phyloP scores from a whole-genome alignment of 345 rosid species.

The Corchorus olitorius region DNA sequence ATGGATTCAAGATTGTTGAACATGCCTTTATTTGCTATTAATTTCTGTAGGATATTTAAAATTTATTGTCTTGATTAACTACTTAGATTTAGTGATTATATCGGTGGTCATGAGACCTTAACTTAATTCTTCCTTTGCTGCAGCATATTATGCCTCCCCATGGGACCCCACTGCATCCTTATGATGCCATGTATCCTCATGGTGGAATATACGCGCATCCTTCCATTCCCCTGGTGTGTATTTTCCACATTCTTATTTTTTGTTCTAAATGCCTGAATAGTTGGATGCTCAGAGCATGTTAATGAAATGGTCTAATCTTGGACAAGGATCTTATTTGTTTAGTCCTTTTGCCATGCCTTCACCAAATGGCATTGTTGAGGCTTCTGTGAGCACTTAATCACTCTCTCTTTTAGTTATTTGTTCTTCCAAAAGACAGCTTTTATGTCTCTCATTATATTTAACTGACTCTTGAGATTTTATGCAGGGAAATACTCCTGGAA shows the following conservation, averaged over 20 bases:
- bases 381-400: conserved; percentile 54
- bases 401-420: conserved; percentile 19
- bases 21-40: too few relatives aligned
- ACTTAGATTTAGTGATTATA: conserved; percentile 11
- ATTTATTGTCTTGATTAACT: conserved; percentile 7
- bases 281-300: conserved; percentile 17
- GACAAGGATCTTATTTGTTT: conserved; percentile 91
- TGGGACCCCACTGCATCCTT: conserved; percentile 96
- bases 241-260: conserved; percentile 24
- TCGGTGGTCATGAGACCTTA: conserved; percentile 13
- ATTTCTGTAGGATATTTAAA: conserved; percentile 13
- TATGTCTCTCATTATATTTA: conserved; percentile 17
- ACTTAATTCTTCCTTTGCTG: conserved; percentile 21
- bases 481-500: conserved; percentile 80
- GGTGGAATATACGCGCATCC: conserved; percentile 98
- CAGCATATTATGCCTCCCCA: conserved; percentile 99
- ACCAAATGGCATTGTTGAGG: conserved; percentile 89
- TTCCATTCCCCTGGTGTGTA: conserved; percentile 82
- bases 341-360: conserved; percentile 96
- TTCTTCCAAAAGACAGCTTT: conserved; percentile 14
- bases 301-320: conserved; percentile 17
- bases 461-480: conserved; percentile 27
- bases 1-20: too few relatives aligned
- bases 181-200: conserved; percentile 98
- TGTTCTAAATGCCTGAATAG: conserved; percentile 8